Percentiles rank a stretch among this genome's conserved stretches.
Conservation (phyloP, 2,329 filamentous ascomycete species). For the Monascus ruber region DNA sequence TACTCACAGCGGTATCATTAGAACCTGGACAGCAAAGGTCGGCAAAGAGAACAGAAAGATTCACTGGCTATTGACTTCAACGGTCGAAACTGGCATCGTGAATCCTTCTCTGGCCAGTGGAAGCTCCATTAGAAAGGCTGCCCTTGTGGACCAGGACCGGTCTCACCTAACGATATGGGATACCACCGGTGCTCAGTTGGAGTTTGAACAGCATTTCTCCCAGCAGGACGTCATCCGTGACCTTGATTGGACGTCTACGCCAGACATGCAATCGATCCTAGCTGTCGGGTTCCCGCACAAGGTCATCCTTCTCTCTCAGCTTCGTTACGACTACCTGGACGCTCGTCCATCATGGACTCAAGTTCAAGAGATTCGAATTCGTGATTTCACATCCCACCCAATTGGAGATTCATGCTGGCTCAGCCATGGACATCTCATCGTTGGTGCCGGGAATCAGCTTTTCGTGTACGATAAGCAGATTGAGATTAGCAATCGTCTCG, state of each 20-base stretch:
- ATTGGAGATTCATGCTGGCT: slow-evolving; percentile 93
- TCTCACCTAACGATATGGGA: slow-evolving; percentile 86
- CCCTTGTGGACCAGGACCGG: slow-evolving; percentile 62
- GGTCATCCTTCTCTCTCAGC: slow-evolving; percentile 70
- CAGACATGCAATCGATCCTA: slow-evolving; percentile 76
- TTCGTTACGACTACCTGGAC: slow-evolving; percentile 85
- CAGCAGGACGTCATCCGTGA: slow-evolving; percentile 67
- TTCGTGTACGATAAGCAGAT: slow-evolving; percentile 75
- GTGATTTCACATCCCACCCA: slow-evolving; percentile 72
- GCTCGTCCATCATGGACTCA: slow-evolving; percentile 81
- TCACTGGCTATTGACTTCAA: slow-evolving; percentile 74
- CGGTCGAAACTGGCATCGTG: slow-evolving; percentile 63
- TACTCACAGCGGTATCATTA: slow-evolving; percentile 59
- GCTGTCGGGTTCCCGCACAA: slow-evolving; percentile 87
- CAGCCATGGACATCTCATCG: slow-evolving; percentile 68
- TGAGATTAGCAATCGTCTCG: slow-evolving; percentile 49
- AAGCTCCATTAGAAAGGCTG: slow-evolving; percentile 76
- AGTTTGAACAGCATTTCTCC: slow-evolving; percentile 67
- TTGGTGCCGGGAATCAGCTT: slow-evolving; percentile 84
- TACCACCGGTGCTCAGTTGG: slow-evolving; percentile 65
- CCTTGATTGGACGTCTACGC: slow-evolving; percentile 88
- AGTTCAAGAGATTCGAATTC: slow-evolving; percentile 69
- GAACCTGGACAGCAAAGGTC: slow-evolving; percentile 76
- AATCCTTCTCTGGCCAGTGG: slow-evolving; percentile 70
- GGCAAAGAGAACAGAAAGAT: slow-evolving; percentile 48